Evolutionary conservation across 2,329 filamentous ascomycete species (phyloP).

Genomic region (Talaromyces sp.): DNA sequence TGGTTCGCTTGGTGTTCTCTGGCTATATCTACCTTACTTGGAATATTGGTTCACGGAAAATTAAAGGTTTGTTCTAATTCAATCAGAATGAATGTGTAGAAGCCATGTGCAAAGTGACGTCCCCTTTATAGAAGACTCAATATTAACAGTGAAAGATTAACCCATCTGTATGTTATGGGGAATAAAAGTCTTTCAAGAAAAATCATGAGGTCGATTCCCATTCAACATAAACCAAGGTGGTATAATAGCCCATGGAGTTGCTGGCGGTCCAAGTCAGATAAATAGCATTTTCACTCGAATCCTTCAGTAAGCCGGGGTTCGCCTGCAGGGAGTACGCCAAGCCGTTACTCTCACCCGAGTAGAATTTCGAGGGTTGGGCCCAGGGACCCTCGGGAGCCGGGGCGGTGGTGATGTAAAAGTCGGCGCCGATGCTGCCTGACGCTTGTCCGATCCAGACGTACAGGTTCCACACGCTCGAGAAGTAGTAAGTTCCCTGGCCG

Average conservation of each 20-base stretch:
- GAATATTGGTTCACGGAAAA: background rate
- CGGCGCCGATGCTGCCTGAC: conserved; percentile 15
- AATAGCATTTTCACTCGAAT: conserved; percentile 5
- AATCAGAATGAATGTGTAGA: background rate
- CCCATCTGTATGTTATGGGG: background rate
- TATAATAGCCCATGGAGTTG: conserved; percentile 1
- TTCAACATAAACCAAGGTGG: conserved; percentile 6
- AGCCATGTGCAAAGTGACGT: background rate
- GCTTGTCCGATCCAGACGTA: conserved; percentile 28
- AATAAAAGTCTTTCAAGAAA: background rate
- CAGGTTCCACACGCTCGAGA: conserved; percentile 19
- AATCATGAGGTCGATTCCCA: conserved; percentile 1
- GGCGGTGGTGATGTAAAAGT: conserved; percentile 19
- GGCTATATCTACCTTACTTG: background rate
- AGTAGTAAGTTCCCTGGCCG: conserved; percentile 27
- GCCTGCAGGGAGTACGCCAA: conserved; percentile 13
- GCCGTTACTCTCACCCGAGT: conserved; percentile 2
- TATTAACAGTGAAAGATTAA: background rate
- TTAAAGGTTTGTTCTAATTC: background rate
- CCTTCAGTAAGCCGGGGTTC: conserved; percentile 6
- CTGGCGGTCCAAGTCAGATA: conserved; percentile 6
- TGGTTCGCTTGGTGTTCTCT: background rate
- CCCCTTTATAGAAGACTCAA: background rate
- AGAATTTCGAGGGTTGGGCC: conserved; percentile 18
- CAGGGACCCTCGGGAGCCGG: conserved; percentile 26